Base-by-base conservation (phyloP, 345 rosid genomes). In the Eutrema heterophyllum region DNA sequence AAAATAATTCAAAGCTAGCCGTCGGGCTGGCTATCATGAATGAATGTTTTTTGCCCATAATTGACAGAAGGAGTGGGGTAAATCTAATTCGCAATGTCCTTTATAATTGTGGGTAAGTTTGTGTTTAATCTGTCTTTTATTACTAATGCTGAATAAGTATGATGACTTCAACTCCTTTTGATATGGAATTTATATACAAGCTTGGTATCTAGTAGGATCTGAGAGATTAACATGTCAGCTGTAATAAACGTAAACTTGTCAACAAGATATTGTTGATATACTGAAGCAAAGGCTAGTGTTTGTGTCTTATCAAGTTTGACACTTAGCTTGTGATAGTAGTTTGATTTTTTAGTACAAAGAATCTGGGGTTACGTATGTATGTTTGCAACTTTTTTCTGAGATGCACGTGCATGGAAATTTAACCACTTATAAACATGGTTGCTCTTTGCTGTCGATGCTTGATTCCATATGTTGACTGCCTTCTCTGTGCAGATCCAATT, bases 1-100 rank as follows among this genome's bases (percentile, higher is more conserved):
- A 33, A 59, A 65, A 53, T 24, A 79, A 79, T 58, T 79, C 82
- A 45, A 79, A 79, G 64, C 82, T 79, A 24, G 82, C 79, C 64
- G 68, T 79, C 0, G 82, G 76, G 53, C 36, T 64, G 56, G 71
- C 76, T 7, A 70, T 79, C 36, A 74, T 79, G 82, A 79, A 74
- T 51, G 82, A 79, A 58, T 74, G 79, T 12, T 79, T 79, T 70
- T 56, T 74, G 56, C 79, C 82, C n/a, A 74, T 68, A 24, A 49
- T 74, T 64, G 82, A 79, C 75, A 56, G 82, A 54, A 44, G 78
- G 63, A 79, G 75, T 69, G 79, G 82, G 30, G 44, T 74, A 12
- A 70, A 79, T 74, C 41, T 79, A 33, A 74, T 74, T 64, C 76
- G 75, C 29, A 79, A 57, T 70, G 79, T 69, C 40, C 72, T 79